Conservation (phyloP, 1,139 yeast genomes). For the Trichomonascaceae sp. region DNA sequence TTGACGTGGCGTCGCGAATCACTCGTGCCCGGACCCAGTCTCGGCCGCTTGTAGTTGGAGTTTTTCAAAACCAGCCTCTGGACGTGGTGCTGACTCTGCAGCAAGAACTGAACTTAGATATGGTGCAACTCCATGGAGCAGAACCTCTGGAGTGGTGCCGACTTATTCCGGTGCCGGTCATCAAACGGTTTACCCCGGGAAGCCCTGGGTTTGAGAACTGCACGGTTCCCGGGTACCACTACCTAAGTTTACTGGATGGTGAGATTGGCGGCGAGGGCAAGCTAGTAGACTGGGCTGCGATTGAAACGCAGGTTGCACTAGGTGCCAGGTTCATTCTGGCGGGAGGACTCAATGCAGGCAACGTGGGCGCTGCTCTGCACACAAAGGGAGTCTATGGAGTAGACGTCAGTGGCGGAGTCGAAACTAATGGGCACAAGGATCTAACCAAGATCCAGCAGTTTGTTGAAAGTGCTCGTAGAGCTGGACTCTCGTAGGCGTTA, state of each 20-base stretch:
- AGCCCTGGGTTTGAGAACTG: slow-evolving; percentile 33
- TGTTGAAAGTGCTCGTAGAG: slow-evolving; percentile 41
- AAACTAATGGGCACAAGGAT: slow-evolving; percentile 64
- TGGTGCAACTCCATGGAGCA: slow-evolving; percentile 81
- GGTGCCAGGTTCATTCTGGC: slow-evolving; percentile 58
- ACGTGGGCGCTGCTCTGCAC: slow-evolving; percentile 41
- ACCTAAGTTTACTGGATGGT: slow-evolving; percentile 63
- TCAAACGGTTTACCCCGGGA: slow-evolving; percentile 59
- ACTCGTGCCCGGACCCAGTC: slow-evolving; percentile 17
- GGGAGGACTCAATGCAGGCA: slow-evolving; percentile 75
- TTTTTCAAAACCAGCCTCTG: slow-evolving; percentile 68
- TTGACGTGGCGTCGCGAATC: slow-evolving; percentile 12
- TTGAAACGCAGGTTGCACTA: slow-evolving; percentile 27
- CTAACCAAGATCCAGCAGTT: slow-evolving; percentile 44
- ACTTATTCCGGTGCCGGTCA: slow-evolving; percentile 45
- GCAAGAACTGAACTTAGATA: slow-evolving; percentile 43
- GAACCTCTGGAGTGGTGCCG: slow-evolving; percentile 52
- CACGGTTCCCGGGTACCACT: slow-evolving; percentile 30
- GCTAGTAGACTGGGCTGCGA: slow-evolving; percentile 54
- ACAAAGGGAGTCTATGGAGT: slow-evolving; percentile 59
- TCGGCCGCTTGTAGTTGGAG: slow-evolving; percentile 79
- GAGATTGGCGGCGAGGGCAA: slow-evolving; percentile 91
- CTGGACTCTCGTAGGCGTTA: slow-evolving; percentile 7
- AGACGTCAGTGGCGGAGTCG: slow-evolving; percentile 95
- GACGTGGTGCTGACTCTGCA: slow-evolving; percentile 44